Evolutionary conservation across 108 stramenopile species (phyloP).

Genomic region (Cyclotella cryptica): DNA sequence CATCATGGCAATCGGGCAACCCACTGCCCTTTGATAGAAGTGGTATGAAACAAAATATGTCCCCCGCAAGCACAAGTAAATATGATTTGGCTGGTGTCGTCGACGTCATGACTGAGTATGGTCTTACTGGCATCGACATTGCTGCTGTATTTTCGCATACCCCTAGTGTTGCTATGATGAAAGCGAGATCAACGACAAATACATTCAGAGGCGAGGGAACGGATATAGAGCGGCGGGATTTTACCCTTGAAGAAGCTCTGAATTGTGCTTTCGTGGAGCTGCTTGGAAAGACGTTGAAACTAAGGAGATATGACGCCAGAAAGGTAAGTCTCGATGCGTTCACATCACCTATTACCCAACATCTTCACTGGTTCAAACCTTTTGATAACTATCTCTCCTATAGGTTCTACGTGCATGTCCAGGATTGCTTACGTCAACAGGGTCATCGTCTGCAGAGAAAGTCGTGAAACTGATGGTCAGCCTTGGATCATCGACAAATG

Average conservation of each 20-base stretch:
- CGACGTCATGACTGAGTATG: conserved; percentile 59
- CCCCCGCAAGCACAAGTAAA: conserved; percentile 19
- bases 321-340: conserved; percentile 7
- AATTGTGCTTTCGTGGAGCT: conserved; percentile 56
- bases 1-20: conserved; percentile 49
- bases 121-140: conserved; percentile 71
- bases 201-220: conserved; percentile 5
- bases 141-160: conserved; percentile 72
- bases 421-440: conserved; percentile 68
- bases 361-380: not conserved
- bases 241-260: conserved; percentile 63
- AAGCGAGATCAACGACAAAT: conserved; percentile 39
- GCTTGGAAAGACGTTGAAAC: conserved; percentile 53
- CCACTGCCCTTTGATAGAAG: conserved; percentile 22
- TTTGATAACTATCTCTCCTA: not conserved
- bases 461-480: conserved; percentile 69
- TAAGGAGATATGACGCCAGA: conserved; percentile 78
- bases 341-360: not conserved
- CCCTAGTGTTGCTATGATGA: conserved; percentile 74
- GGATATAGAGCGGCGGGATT: conserved; percentile 33
- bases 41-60: conserved; percentile 24
- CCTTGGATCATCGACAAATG: conserved; percentile 63
- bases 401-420: conserved; percentile 73
- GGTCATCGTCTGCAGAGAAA: conserved; percentile 67
- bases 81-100: conserved; percentile 65